Evolutionary conservation across 2,329 filamentous ascomycete genomes (phyloP).

Genomic region (Aspergillus udagawae): DNA sequence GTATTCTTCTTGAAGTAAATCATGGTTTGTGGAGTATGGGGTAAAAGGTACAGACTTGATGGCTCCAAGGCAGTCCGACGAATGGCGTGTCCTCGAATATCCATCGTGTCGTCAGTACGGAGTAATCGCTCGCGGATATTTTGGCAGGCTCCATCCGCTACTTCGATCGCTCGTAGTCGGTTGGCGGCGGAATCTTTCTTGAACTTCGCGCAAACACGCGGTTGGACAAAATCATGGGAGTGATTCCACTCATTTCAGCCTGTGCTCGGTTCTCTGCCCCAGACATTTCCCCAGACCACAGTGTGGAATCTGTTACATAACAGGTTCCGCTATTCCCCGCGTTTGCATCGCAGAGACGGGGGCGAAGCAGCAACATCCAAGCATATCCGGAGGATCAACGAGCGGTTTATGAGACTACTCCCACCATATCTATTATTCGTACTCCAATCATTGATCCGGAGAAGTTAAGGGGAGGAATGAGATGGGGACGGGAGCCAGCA

Average conservation of each 20-base stretch:
- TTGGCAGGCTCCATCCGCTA: not conserved
- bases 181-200: not conserved
- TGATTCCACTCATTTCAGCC: not conserved
- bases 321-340: slow-evolving; percentile 21
- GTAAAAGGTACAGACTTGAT: not conserved
- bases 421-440: not conserved
- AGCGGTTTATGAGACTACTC: not conserved
- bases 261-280: not conserved
- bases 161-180: not conserved
- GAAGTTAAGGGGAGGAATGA: not conserved
- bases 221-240: not conserved
- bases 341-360: slow-evolving; percentile 11
- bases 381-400: not conserved
- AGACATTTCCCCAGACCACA: slow-evolving; percentile 6
- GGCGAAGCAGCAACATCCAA: slow-evolving; percentile 5
- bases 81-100: not conserved
- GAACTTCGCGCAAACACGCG: not conserved
- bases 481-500: not conserved
- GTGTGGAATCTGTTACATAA: slow-evolving; percentile 31
- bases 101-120: not conserved
- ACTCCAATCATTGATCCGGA: not conserved
- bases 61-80: not conserved
- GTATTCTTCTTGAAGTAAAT: not conserved
- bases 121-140: not conserved
- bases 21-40: not conserved